Conservation (phyloP, 1,139 yeast species). For the Magnusiomyces ingens region DNA sequence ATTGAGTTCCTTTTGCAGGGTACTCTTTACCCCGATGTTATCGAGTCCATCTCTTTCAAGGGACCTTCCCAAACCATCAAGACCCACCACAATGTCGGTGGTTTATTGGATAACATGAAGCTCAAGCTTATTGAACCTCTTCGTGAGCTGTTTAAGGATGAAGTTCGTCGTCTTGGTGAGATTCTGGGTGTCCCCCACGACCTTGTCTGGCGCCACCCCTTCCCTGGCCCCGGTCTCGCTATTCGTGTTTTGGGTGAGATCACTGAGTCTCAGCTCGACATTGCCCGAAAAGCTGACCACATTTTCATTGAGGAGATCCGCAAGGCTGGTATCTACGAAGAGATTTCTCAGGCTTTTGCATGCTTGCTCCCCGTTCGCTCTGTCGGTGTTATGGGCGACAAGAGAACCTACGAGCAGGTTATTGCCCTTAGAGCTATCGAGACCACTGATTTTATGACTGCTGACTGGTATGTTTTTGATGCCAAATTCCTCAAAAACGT, state of each 20-base stretch:
- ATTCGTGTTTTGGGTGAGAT: conserved; percentile 97
- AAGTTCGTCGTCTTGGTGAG: conserved; percentile 94
- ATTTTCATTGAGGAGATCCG: conserved; percentile 94
- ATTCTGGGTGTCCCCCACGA: conserved; percentile 93
- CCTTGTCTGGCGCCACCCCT: conserved; percentile 99
- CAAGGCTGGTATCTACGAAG: conserved; percentile 84
- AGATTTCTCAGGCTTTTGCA: conserved; percentile 97
- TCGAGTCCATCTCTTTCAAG: conserved; percentile 96
- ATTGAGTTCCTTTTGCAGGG: conserved; percentile 94
- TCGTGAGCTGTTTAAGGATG: conserved; percentile 97
- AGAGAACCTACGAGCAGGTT: conserved; percentile 98
- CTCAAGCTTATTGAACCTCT: conserved; percentile 96
- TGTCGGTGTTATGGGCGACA: conserved; percentile 99
- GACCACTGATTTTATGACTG: conserved; percentile 98
- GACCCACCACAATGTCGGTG: conserved; percentile 99
- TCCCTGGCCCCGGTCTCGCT: conserved; percentile 99
- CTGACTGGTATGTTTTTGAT: conserved; percentile 96
- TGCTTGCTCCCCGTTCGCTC: conserved; percentile 94
- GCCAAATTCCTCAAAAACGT: conserved; percentile 87
- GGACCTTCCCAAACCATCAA: conserved; percentile 99
- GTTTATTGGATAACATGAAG: conserved; percentile 95
- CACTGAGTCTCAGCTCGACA: conserved; percentile 82
- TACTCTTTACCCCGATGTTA: conserved; percentile 96
- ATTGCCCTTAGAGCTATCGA: conserved; percentile 98
- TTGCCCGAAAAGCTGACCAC: conserved; percentile 95